Evolutionary conservation across 768 basidiomycete genomes (phyloP).

Genomic region (Mycena rosella): DNA sequence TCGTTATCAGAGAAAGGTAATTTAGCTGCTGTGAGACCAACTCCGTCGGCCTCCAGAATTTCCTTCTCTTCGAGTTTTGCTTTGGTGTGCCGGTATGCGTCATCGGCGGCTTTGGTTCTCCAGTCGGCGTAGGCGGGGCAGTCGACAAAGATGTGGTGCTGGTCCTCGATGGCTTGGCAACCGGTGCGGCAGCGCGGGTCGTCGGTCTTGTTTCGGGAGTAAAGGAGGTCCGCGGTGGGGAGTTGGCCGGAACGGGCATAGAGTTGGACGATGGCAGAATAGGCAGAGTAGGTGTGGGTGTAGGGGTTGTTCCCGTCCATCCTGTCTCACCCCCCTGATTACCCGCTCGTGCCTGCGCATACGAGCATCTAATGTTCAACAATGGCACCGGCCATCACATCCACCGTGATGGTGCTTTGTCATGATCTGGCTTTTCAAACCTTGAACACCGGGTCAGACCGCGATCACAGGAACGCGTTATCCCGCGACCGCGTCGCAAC

Average conservation of each 20-base stretch:
- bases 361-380: no score
- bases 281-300: constrained; percentile 33
- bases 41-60: neutral
- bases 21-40: neutral
- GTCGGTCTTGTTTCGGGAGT: neutral
- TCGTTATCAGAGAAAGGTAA: no score
- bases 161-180: neutral
- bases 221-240: constrained; percentile 29
- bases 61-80: neutral
- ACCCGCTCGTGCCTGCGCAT: no score
- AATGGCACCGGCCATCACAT: no score
- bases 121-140: neutral
- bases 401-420: no score
- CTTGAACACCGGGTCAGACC: no score
- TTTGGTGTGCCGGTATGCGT: neutral
- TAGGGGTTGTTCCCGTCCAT: no score
- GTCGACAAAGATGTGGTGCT: neutral
- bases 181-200: neutral
- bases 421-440: no score
- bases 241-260: constrained; percentile 41
- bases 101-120: neutral
- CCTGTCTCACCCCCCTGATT: no score
- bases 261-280: constrained; percentile 38
- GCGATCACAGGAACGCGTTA: no score
- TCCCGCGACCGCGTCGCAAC: no score